phyloP scores from a whole-genome alignment of 208 protist genomes.

The Porcisia hertigi region DNA sequence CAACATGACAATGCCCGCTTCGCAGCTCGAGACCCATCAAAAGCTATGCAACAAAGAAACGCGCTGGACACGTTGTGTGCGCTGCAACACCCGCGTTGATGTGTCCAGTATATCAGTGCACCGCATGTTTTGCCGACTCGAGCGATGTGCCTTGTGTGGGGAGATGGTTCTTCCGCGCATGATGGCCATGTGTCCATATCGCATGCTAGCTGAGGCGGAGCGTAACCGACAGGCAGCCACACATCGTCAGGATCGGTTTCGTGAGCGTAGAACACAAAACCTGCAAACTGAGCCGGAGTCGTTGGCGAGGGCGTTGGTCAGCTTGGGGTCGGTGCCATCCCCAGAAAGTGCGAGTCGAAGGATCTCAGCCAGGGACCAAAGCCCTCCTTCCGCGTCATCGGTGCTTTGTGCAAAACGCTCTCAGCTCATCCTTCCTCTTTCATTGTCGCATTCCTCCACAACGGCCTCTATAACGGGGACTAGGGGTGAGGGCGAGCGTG shows the following conservation, averaged over 20 bases:
- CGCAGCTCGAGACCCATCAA: conserved; percentile 43
- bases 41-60: conserved; percentile 47
- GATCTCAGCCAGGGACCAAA: too few relatives aligned
- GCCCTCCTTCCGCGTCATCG: too few relatives aligned
- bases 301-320: background rate
- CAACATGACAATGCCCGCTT: conserved; percentile 64
- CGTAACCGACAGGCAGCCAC: conserved; percentile 31
- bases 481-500: too few relatives aligned
- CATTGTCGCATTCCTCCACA: too few relatives aligned
- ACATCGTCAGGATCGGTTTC: conserved; percentile 24
- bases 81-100: conserved; percentile 75
- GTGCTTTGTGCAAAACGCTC: too few relatives aligned
- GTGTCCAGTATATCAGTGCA: conserved; percentile 51
- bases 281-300: background rate
- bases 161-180: conserved; percentile 78
- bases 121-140: conserved; percentile 56
- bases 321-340: too few relatives aligned
- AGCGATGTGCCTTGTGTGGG: conserved; percentile 68
- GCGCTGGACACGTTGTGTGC: conserved; percentile 66
- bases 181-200: conserved; percentile 65
- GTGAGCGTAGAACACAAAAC: background rate
- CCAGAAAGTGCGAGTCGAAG: too few relatives aligned
- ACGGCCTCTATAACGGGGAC: too few relatives aligned
- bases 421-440: too few relatives aligned
- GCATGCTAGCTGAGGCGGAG: conserved; percentile 54